Evolutionary conservation across 148 eudicot species (phyloP), one percentile per base, ranked within the genome.

Genomic region (Chenopodium suecicum): DNA sequence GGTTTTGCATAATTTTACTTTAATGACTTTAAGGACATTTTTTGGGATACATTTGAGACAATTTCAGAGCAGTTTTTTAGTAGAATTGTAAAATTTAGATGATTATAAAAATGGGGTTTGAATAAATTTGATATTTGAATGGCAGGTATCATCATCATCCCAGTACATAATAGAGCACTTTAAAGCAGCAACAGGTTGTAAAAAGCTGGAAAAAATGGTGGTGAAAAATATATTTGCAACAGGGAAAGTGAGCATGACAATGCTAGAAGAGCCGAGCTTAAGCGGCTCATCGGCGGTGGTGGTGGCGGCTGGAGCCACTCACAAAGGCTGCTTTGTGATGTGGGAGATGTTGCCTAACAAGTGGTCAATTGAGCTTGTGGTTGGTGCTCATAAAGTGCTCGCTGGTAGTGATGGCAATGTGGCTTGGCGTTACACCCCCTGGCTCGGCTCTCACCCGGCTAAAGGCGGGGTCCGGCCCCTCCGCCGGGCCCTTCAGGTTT

Each of bases 351-450:
- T 91, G 34, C 99, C 98, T 72, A 83, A 88, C 82, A 96, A 91
- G 79, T 96, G 99, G 98, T 84, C 90, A 37, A 89, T 96, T 69
- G 99, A 96, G 90, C 89, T 96, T 34, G 92, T 88, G 71, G 98
- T 92, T 13, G 94, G 77, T 56, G 91, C 93, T 5, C 94, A 90
- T 80, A 95, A 95, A 78, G 95, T 95, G 6, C 83, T 91, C 10
- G 99, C 99, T 48, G 99, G 95, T 34, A 91, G 98, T 78, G 95
- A 95, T 84, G 99, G 99, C 65, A 86, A 88, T 74, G 82, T 95
- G 81, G 99, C 99, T 71, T 95, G 99, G 99, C 97, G 98, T 16
- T 93, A 91, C 85, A 95, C 99, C 9, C 99, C 99, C 12, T 96
- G 99, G 99, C 94, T 95, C 23, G 92, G 94, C 41, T 81, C 94